These are phyloP conservation scores for Dalechampia spathulata DNA, from an alignment of 441 rosid genomes.

Conservation along the genomic window DNA sequence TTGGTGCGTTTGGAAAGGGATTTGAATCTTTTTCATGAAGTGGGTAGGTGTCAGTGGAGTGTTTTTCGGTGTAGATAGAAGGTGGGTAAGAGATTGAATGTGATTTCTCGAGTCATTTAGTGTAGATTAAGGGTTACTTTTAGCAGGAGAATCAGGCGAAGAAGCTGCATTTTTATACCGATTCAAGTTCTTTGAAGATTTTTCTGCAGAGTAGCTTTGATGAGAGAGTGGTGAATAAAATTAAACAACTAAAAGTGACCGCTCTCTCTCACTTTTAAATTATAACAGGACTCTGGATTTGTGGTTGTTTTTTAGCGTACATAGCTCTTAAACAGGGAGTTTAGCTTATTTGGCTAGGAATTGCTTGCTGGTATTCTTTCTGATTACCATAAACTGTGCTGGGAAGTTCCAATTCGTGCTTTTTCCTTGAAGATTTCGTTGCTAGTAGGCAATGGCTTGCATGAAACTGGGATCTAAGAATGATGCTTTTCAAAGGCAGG, in stretches of 20 bases:
- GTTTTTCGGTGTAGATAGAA: slow-evolving; percentile 14
- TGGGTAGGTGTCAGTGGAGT: slow-evolving; percentile 19
- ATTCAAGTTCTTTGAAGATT: not conserved
- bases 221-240: slow-evolving; percentile 4
- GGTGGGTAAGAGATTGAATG: not conserved
- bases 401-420: no score
- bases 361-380: not conserved
- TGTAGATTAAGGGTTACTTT: slow-evolving; percentile 5
- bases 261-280: slow-evolving; percentile 2
- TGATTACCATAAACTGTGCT: no score
- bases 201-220: no score
- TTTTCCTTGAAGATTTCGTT: slow-evolving; percentile 10
- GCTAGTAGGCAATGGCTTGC: slow-evolving; percentile 62
- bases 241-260: no score
- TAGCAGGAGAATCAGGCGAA: not conserved
- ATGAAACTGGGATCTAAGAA: slow-evolving; percentile 87
- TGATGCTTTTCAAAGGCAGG: slow-evolving; percentile 90
- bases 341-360: not conserved
- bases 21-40: slow-evolving; percentile 15
- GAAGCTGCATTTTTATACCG: slow-evolving; percentile 22
- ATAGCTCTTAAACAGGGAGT: not conserved
- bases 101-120: slow-evolving; percentile 6
- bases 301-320: not conserved
- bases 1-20: slow-evolving; percentile 12
- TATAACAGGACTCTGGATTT: slow-evolving; percentile 7